Conservation (phyloP, 495 filamentous ascomycete species). For the Amphirosellinia nigrospora region DNA sequence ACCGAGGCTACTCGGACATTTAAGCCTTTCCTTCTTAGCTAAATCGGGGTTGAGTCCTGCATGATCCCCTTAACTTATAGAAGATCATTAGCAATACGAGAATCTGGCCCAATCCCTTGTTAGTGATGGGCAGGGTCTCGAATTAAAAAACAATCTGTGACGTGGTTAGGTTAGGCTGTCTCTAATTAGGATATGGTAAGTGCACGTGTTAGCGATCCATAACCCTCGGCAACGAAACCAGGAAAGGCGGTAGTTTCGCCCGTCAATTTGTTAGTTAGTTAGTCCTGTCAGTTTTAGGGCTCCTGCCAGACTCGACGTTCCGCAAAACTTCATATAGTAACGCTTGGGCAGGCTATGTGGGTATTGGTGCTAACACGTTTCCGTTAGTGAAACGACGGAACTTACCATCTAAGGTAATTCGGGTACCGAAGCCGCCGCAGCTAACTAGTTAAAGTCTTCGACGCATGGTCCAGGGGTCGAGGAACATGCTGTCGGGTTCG, state of each 20-base stretch:
- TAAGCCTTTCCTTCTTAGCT: neutral
- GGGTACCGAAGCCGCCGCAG: neutral
- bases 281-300: neutral
- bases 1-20: neutral
- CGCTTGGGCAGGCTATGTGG: neutral
- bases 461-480: slow-evolving; percentile 7
- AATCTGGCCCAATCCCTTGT: neutral
- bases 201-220: neutral
- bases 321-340: neutral
- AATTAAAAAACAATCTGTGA: no score
- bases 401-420: neutral
- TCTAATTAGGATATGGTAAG: neutral
- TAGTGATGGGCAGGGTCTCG: no score
- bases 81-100: neutral
- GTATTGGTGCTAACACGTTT: neutral
- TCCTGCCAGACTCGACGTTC: neutral
- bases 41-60: neutral
- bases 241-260: no score
- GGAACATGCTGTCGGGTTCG: neutral
- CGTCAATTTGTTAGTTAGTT: no score
- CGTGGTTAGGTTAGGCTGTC: neutral
- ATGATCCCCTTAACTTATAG: neutral
- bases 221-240: no score
- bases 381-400: neutral
- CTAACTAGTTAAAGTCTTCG: neutral